These are phyloP conservation scores for Paraglomus brasilianum DNA, from an alignment of 192 early-diverging fungal genomes.

Conservation along the genomic window DNA sequence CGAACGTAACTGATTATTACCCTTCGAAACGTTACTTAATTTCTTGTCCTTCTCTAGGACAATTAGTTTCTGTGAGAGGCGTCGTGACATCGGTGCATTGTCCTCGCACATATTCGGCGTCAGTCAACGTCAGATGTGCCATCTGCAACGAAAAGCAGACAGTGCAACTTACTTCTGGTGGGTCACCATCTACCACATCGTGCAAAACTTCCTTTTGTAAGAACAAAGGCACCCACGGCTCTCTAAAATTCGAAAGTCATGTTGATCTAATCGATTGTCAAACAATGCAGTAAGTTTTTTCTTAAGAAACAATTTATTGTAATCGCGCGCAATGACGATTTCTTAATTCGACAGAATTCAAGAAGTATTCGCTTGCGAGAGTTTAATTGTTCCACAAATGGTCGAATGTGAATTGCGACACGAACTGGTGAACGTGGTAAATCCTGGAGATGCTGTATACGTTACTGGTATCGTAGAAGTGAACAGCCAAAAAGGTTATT, in stretches of 20 bases:
- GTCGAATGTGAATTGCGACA: constrained; percentile 75
- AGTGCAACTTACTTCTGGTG: constrained; percentile 58
- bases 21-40: too few species aligned
- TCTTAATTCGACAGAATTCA: constrained; percentile 58
- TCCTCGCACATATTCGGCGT: constrained; percentile 64
- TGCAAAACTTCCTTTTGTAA: constrained; percentile 68
- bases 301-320: background rate
- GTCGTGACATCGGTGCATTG: constrained; percentile 76
- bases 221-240: constrained; percentile 51
- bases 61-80: constrained; percentile 70
- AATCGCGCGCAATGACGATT: background rate
- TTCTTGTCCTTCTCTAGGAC: constrained; percentile 36
- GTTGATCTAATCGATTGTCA: constrained; percentile 76
- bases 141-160: constrained; percentile 56
- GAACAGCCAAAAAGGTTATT: background rate
- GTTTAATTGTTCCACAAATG: constrained; percentile 70
- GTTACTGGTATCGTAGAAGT: constrained; percentile 78
- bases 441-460: constrained; percentile 81
- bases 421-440: constrained; percentile 72
- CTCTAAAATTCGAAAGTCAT: constrained; percentile 39
- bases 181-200: constrained; percentile 57
- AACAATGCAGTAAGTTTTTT: constrained; percentile 46
- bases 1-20: too few species aligned
- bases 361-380: constrained; percentile 64
- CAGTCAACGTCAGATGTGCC: constrained; percentile 64